These are phyloP conservation scores for Fusarium sp. DNA, from an alignment of 2,329 filamentous ascomycete species.

Conservation along the genomic window DNA sequence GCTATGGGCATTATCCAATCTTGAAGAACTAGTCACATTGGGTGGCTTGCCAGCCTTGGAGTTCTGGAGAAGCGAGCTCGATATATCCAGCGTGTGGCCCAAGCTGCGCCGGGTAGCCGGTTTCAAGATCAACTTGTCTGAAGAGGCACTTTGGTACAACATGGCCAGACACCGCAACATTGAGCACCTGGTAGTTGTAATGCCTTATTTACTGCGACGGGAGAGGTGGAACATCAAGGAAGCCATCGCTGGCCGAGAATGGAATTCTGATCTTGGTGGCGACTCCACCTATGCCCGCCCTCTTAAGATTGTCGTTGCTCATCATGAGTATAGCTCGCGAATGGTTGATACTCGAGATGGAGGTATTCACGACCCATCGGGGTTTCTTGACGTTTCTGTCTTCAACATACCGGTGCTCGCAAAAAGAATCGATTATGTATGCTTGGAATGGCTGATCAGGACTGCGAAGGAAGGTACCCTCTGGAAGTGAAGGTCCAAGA, in stretches of 20 bases:
- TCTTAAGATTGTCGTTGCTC: constrained; percentile 25
- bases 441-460: constrained; percentile 32
- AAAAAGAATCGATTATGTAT: constrained; percentile 27
- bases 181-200: constrained; percentile 16
- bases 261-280: constrained; percentile 26
- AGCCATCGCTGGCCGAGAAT: constrained; percentile 16
- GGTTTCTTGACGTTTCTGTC: constrained; percentile 11
- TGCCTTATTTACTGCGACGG: constrained; percentile 20
- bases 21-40: constrained; percentile 34
- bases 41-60: constrained; percentile 28
- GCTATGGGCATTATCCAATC: constrained; percentile 11
- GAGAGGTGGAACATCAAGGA: constrained; percentile 36
- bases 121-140: constrained; percentile 32
- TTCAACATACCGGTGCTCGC: constrained; percentile 19
- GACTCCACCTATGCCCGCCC: constrained; percentile 33
- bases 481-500: constrained; percentile 6
- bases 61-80: constrained; percentile 22
- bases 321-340: constrained; percentile 31
- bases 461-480: constrained; percentile 23
- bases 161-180: constrained; percentile 19
- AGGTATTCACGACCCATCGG: constrained; percentile 10
- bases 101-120: constrained; percentile 27
- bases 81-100: constrained; percentile 24
- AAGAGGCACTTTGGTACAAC: constrained; percentile 31
- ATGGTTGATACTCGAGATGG: constrained; percentile 11